Conservation (phyloP, 2,329 filamentous ascomycete genomes). For the Trichoderma koningii region DNA sequence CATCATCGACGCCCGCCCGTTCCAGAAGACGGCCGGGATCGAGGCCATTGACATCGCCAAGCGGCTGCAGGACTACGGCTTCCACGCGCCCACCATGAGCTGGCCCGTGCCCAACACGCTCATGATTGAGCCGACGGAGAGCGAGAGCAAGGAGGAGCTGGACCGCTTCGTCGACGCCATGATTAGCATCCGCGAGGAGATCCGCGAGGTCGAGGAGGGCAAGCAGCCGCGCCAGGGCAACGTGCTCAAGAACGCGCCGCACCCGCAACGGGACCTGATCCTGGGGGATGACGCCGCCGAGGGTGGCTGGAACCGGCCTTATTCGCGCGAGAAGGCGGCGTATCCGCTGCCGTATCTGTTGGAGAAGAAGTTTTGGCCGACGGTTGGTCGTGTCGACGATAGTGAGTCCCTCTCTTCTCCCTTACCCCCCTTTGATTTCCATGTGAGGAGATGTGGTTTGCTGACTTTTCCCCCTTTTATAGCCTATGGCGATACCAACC, state of each 20-base stretch:
- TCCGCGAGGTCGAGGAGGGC: constrained; percentile 79
- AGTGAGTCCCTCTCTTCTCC: constrained; percentile 55
- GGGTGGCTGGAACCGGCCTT: constrained; percentile 76
- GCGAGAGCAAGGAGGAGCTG: constrained; percentile 86
- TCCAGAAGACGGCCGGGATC: constrained; percentile 79
- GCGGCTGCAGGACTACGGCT: constrained; percentile 94
- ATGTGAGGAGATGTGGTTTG: too few species aligned
- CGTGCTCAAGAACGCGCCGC: constrained; percentile 85
- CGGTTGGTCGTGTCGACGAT: constrained; percentile 83
- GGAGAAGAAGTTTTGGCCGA: constrained; percentile 99
- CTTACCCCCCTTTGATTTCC: too few species aligned
- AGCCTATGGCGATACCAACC: constrained; percentile 89
- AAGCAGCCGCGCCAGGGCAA: constrained; percentile 74
- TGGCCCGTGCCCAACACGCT: constrained; percentile 94
- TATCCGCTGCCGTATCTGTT: constrained; percentile 80
- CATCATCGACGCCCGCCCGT: constrained; percentile 84
- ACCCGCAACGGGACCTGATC: constrained; percentile 80
- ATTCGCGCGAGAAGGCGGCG: constrained; percentile 78
- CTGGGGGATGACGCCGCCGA: constrained; percentile 46
- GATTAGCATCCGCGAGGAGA: constrained; percentile 83
- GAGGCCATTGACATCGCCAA: constrained; percentile 96
- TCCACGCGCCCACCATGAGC: constrained; percentile 96
- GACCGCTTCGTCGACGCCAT: constrained; percentile 92
- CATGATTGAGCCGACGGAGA: constrained; percentile 98
- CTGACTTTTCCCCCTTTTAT: constrained; percentile 2